phyloP scores from a whole-genome alignment of 2,329 filamentous ascomycete genomes.

The Ophiostoma australiae region DNA sequence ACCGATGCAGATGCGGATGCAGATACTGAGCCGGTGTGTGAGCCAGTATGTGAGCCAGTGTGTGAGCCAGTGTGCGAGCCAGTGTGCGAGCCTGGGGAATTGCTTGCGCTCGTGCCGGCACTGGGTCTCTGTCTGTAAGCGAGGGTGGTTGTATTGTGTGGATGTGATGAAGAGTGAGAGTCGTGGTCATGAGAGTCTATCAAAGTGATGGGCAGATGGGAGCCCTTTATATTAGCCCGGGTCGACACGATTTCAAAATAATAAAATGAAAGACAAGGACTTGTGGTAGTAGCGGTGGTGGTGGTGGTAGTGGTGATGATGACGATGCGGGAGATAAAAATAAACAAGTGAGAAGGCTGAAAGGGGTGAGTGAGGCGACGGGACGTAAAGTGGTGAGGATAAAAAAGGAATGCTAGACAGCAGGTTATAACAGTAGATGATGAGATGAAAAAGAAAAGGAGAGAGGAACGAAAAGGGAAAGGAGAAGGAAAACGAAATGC shows the following conservation, averaged over 20 bases:
- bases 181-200: conserved; percentile 6
- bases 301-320: neutral
- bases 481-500: neutral
- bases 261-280: neutral
- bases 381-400: neutral
- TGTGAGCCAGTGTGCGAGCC: neutral
- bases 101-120: conserved; percentile 9
- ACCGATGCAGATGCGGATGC: neutral
- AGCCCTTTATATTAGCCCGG: conserved; percentile 11
- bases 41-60: neutral
- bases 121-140: conserved; percentile 7
- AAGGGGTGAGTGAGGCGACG: neutral
- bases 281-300: neutral
- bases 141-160: neutral
- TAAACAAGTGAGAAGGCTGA: conserved; percentile 12
- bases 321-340: neutral
- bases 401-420: neutral
- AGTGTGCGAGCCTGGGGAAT: neutral
- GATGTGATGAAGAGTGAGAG: neutral
- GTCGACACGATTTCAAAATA: too few relatives aligned
- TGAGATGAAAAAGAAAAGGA: neutral
- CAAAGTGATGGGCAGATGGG: neutral
- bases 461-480: neutral
- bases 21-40: neutral
- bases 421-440: neutral